A percentile compares a stretch with the other conserved stretches of the same genome.
phyloP scores from a whole-genome alignment of 139 green algal species.

The Volvox reticuliferus region DNA sequence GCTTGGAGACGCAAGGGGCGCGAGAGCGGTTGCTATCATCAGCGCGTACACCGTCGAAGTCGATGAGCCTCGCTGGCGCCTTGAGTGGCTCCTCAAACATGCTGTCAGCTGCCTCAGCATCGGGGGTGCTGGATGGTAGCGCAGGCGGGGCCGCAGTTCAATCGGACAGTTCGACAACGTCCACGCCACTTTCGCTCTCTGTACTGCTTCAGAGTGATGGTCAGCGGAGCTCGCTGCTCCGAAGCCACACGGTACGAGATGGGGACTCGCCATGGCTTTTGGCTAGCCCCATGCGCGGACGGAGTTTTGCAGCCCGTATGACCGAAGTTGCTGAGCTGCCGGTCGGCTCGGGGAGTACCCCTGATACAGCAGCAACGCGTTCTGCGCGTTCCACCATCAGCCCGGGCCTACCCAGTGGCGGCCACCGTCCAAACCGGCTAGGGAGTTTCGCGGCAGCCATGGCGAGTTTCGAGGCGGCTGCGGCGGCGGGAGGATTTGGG shows the following conservation, averaged over 20 bases:
- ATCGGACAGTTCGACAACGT: background rate
- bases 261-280: background rate
- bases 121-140: background rate
- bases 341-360: too few species aligned
- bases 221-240: background rate
- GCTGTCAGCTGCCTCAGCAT: background rate
- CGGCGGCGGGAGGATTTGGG: background rate
- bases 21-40: slow-evolving; percentile 20
- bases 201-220: background rate
- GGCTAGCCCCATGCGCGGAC: background rate
- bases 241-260: background rate
- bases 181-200: background rate
- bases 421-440: background rate
- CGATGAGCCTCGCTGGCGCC: background rate
- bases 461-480: background rate
- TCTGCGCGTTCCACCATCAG: background rate
- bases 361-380: background rate
- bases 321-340: background rate
- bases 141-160: too few species aligned
- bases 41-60: slow-evolving; percentile 21
- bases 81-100: background rate
- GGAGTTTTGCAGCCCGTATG: background rate
- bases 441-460: background rate
- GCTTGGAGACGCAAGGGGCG: slow-evolving; percentile 7
- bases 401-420: background rate